Evolutionary conservation across 2,329 filamentous ascomycete species (phyloP), one percentile per base, ranked within the genome.

Genomic region (Neopestalotiopsis sp.): DNA sequence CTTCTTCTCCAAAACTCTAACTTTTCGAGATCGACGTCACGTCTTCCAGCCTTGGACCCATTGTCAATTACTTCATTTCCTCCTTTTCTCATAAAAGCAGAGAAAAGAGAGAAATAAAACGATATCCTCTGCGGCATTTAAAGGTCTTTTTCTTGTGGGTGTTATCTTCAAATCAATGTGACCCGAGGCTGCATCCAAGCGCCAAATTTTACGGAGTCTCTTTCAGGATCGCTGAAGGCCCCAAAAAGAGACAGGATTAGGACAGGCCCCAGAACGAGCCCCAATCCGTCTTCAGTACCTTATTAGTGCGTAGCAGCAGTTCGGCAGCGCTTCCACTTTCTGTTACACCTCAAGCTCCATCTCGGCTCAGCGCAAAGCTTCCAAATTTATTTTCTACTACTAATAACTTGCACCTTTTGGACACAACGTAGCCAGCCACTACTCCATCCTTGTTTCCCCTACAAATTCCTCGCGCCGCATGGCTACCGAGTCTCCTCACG

Each of bases 171-270:
- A 34, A 34, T 62, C 40, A 42, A 62, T 62, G 59, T 62, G 20
- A 62, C n/a, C 59, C 59, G 59, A 62, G 59, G 32, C 59, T 62
- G 59, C 59, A 40, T 62, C 59, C n/a, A 62, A 62, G 59, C 59
- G 59, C 59, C 59, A 62, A 62, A 20, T 52, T 52, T 52, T 52
- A 52, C 45, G 45, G 45, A 52, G 45, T 52, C 45, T 17, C 17
- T 17, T 20, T 52, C n/a, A 52, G 45, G 45, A 52, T 52, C 45
- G n/a, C 45, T 52, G 17, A 52, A 52, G 45, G n/a, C 45, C 6
- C 45, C n/a, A 52, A 52, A 52, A 52, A 38, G 34, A 38, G 34
- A 38, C 34, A 38, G 34, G 34, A 38, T 28, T 38, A 38, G 34
- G 34, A 38, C 34, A 38, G 45, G 45, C 45, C 17, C 45, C 45